phyloP scores from a whole-genome alignment of 805 yeast species.

The Ogataea degrootiae region DNA sequence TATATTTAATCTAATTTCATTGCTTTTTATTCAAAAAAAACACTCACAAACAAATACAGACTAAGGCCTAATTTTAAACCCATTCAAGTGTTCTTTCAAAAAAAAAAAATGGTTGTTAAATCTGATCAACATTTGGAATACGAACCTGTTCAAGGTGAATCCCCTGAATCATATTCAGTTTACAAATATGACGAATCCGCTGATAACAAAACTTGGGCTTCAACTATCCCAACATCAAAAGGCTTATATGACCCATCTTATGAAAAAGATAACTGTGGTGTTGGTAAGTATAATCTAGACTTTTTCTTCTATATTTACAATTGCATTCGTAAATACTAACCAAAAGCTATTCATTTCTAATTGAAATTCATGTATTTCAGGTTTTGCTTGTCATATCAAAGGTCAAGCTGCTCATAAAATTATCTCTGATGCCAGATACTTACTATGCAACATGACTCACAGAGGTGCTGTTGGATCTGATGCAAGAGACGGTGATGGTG shows the following conservation, averaged over 20 bases:
- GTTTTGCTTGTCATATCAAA: constrained; percentile 92
- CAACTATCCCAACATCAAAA: constrained; percentile 75
- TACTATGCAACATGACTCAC: constrained; percentile 96
- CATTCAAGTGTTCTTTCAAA: not conserved
- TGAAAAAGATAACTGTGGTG: constrained; percentile 98
- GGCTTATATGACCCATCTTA: constrained; percentile 91
- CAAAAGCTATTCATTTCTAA: not conserved
- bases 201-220: constrained; percentile 87
- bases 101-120: constrained; percentile 21
- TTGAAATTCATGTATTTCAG: constrained; percentile 1
- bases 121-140: constrained; percentile 27
- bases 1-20: not conserved
- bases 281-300: constrained; percentile 37
- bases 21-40: not conserved
- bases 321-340: not conserved
- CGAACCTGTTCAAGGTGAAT: constrained; percentile 15
- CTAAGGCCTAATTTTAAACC: not conserved
- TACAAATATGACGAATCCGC: constrained; percentile 71
- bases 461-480: constrained; percentile 97
- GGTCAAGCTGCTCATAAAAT: constrained; percentile 86
- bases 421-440: constrained; percentile 80
- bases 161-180: constrained; percentile 33
- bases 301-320: not conserved
- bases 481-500: constrained; percentile 98
- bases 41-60: not conserved